Evolutionary conservation across 768 basidiomycete genomes (phyloP).

Genomic region (Pholiota conissans): DNA sequence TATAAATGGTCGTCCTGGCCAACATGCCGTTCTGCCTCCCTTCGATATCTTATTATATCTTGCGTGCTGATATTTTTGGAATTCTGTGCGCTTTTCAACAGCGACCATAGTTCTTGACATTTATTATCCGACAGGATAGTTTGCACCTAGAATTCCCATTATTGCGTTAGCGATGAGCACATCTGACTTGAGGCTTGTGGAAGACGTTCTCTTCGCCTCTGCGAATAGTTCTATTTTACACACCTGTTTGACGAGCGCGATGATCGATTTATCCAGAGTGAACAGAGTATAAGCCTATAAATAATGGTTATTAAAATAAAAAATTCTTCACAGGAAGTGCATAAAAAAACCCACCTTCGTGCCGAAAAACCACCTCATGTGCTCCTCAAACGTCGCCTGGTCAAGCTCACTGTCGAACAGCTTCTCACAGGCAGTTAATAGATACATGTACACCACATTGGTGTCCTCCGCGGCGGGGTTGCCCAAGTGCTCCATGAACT

Average conservation of each 20-base stretch:
- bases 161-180: not conserved
- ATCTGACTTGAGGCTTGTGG: not conserved
- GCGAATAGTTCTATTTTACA: conserved; percentile 24
- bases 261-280: conserved; percentile 91
- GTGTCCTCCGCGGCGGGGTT: conserved; percentile 46
- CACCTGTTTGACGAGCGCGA: conserved; percentile 90
- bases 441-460: conserved; percentile 83
- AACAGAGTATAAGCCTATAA: conserved; percentile 87
- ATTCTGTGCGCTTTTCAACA: conserved; percentile 66
- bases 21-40: conserved; percentile 76
- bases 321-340: conserved; percentile 9
- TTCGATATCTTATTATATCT: conserved; percentile 74
- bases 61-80: conserved; percentile 54
- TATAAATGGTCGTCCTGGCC: conserved; percentile 78
- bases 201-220: not conserved
- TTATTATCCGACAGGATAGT: conserved; percentile 81
- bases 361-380: conserved; percentile 92
- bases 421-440: conserved; percentile 90
- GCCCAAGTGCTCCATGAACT: conserved; percentile 63
- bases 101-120: conserved; percentile 81
- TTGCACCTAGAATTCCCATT: conserved; percentile 63
- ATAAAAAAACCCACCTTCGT: conserved; percentile 57
- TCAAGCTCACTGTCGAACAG: conserved; percentile 93
- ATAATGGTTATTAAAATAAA: conserved; percentile 12
- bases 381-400: conserved; percentile 90